Evolutionary conservation across 805 yeast species (phyloP).

Genomic region (Zygotorulaspora florentina): DNA sequence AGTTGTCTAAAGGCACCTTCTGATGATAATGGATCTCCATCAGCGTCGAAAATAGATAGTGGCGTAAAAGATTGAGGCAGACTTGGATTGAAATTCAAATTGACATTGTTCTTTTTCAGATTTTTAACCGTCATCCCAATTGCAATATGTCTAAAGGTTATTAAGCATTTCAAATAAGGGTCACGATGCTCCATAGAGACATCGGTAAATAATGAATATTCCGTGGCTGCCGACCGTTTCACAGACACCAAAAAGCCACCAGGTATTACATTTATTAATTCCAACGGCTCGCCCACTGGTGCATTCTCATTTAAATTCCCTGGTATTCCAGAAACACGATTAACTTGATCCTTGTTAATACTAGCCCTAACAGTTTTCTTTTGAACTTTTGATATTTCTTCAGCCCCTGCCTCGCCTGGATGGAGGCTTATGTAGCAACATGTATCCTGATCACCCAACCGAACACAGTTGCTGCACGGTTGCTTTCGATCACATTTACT

Average conservation of each 20-base stretch:
- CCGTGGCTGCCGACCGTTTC: slow-evolving; percentile 29
- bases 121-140: slow-evolving; percentile 20
- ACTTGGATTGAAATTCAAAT: slow-evolving; percentile 12
- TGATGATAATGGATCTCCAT: slow-evolving; percentile 16
- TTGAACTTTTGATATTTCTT: background rate
- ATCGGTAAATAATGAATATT: slow-evolving; percentile 24
- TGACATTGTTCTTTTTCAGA: slow-evolving; percentile 9
- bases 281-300: background rate
- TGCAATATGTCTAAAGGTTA: slow-evolving; percentile 23
- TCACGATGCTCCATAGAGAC: slow-evolving; percentile 28
- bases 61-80: slow-evolving; percentile 26
- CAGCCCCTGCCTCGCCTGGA: background rate
- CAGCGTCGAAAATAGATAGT: slow-evolving; percentile 22
- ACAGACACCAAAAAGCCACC: slow-evolving; percentile 22
- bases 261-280: slow-evolving; percentile 25
- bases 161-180: slow-evolving; percentile 22
- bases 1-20: slow-evolving; percentile 17
- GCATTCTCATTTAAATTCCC: background rate
- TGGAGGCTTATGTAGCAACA: slow-evolving; percentile 15
- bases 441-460: slow-evolving; percentile 19
- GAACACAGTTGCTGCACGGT: slow-evolving; percentile 29
- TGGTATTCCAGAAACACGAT: background rate
- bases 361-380: background rate
- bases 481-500: slow-evolving; percentile 29
- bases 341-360: background rate